A percentile compares a stretch with the other conserved stretches of the same genome.
Evolutionary conservation across 495 filamentous ascomycete genomes (phyloP).

Genomic region (Sporormia fimetaria): DNA sequence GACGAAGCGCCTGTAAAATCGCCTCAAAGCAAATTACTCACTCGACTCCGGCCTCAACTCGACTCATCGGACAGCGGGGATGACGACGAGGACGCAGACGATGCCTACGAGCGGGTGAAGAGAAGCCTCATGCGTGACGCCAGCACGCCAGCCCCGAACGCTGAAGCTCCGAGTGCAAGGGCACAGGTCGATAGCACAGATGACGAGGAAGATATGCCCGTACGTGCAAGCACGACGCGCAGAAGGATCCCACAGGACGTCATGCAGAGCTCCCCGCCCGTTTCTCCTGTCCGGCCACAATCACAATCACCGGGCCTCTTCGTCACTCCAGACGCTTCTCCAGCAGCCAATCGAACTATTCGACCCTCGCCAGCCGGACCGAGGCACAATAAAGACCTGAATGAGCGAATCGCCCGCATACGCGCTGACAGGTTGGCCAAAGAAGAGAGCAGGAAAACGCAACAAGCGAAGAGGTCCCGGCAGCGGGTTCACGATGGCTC

Average conservation of each 20-base stretch:
- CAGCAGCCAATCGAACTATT: not conserved
- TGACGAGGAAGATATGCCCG: slow-evolving; percentile 12
- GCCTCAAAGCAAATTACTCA: slow-evolving; percentile 12
- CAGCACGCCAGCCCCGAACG: too few relatives aligned
- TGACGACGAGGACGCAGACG: slow-evolving; percentile 15
- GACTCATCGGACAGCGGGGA: slow-evolving; percentile 10
- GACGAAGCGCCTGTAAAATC: slow-evolving; percentile 7
- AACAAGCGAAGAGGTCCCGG: not conserved
- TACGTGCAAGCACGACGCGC: slow-evolving; percentile 3
- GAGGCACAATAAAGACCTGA: slow-evolving; percentile 4
- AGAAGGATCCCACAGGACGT: not conserved
- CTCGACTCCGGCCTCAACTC: slow-evolving; percentile 10
- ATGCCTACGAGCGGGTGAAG: too few relatives aligned
- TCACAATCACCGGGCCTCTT: slow-evolving; percentile 23
- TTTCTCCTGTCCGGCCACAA: slow-evolving; percentile 9
- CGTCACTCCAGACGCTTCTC: slow-evolving; percentile 15
- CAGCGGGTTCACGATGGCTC: slow-evolving; percentile 1
- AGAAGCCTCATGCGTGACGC: too few relatives aligned
- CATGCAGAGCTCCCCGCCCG: slow-evolving; percentile 2
- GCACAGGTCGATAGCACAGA: too few relatives aligned
- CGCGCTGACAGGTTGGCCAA: slow-evolving; percentile 13
- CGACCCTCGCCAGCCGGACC: slow-evolving; percentile 1
- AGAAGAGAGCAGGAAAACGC: slow-evolving; percentile 5
- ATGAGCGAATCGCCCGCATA: slow-evolving; percentile 14
- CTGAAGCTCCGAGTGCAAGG: too few relatives aligned